These are phyloP conservation scores for Circinella umbellata DNA, from an alignment of 371 early-diverging fungal species.

Conservation along the genomic window DNA sequence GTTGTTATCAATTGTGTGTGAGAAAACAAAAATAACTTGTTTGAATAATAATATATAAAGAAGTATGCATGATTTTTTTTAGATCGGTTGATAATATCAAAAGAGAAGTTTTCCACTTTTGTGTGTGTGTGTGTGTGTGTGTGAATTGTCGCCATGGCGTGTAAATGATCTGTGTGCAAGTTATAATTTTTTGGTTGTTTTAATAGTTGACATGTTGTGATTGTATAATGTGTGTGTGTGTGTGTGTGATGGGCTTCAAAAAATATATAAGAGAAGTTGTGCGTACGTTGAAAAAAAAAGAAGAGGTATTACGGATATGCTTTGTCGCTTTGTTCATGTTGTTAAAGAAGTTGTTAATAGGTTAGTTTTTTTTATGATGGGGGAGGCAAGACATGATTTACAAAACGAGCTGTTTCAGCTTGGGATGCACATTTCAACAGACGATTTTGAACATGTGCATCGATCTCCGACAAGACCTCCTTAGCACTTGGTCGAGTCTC, in stretches of 20 bases:
- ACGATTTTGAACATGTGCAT: constrained; percentile 47
- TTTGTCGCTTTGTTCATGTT: not conserved
- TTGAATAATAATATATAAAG: no score
- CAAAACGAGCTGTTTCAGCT: constrained; percentile 41
- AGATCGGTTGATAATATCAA: not conserved
- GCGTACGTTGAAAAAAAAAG: not conserved
- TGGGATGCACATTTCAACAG: constrained; percentile 44
- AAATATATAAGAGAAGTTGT: no score
- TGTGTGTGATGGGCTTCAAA: no score
- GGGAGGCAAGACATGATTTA: constrained; percentile 50
- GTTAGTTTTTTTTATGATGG: constrained; percentile 8
- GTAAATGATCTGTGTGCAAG: not conserved
- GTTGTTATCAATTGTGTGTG: no score
- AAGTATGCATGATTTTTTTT: not conserved
- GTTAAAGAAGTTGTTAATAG: not conserved
- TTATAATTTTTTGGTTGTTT: no score
- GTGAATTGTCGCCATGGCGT: not conserved
- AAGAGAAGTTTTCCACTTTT: not conserved
- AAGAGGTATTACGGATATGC: not conserved
- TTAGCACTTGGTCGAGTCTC: constrained; percentile 45
- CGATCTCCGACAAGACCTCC: constrained; percentile 48
- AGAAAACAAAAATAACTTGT: no score
- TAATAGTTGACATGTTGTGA: not conserved
- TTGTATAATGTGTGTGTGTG: not conserved
- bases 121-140: constrained; percentile 2